Percentiles rank a stretch among this genome's conserved stretches.
Evolutionary conservation across 805 yeast genomes (phyloP).

Genomic region (Barnettozyma californica): DNA sequence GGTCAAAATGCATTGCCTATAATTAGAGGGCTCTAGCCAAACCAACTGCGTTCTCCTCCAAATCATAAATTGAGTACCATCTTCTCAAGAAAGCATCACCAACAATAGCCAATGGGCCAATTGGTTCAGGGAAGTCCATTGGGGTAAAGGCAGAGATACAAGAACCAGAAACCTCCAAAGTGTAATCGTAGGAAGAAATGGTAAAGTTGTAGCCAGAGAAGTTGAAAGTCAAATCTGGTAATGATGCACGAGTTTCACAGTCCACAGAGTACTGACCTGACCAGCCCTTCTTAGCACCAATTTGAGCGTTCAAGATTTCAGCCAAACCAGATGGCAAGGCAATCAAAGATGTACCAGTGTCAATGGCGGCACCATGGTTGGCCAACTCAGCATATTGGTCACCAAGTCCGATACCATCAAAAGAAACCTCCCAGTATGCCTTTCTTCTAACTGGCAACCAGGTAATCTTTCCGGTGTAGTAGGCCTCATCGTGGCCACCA

Average conservation of each 20-base stretch:
- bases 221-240: slow-evolving; percentile 90
- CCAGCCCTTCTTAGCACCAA: slow-evolving; percentile 97
- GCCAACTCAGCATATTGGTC: slow-evolving; percentile 82
- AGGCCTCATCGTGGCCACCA: slow-evolving; percentile 84
- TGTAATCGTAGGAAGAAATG: slow-evolving; percentile 84
- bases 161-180: slow-evolving; percentile 88
- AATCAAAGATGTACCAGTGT: slow-evolving; percentile 96
- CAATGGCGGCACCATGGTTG: slow-evolving; percentile 93
- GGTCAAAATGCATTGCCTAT: background rate
- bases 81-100: slow-evolving; percentile 97
- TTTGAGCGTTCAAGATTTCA: slow-evolving; percentile 89
- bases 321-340: slow-evolving; percentile 94
- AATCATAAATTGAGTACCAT: slow-evolving; percentile 90
- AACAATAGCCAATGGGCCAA: slow-evolving; percentile 92
- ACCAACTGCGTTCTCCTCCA: slow-evolving; percentile 89
- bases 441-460: slow-evolving; percentile 98
- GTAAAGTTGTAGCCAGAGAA: slow-evolving; percentile 91
- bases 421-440: slow-evolving; percentile 98
- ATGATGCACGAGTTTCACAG: slow-evolving; percentile 73
- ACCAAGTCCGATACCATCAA: slow-evolving; percentile 88
- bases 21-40: slow-evolving; percentile 72
- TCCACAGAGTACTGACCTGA: slow-evolving; percentile 94
- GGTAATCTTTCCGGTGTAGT: slow-evolving; percentile 77
- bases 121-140: slow-evolving; percentile 95
- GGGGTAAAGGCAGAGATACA: slow-evolving; percentile 97